Percentiles rank a stretch among this genome's conserved stretches.
Evolutionary conservation across 2,329 filamentous ascomycete species (phyloP).

Genomic region (Aquanectria penicillioides): DNA sequence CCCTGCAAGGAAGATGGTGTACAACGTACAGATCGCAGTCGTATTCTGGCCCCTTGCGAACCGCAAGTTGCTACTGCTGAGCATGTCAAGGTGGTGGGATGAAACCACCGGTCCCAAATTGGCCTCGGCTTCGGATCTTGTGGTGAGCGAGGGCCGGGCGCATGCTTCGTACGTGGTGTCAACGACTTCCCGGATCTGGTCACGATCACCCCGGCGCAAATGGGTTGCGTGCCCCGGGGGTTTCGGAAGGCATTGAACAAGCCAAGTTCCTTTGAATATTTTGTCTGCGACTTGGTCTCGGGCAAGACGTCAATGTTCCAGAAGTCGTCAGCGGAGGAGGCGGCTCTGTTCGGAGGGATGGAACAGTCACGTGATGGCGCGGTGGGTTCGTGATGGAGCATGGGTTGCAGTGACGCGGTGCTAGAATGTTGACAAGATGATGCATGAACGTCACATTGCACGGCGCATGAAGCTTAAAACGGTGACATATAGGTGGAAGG

Average conservation of each 20-base stretch:
- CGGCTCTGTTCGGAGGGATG: slow-evolving; percentile 17
- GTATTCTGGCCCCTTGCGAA: no score
- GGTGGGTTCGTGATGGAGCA: slow-evolving; percentile 14
- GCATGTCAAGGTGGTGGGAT: slow-evolving; percentile 14
- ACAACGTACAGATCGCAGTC: background rate
- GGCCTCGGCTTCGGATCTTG: slow-evolving; percentile 20
- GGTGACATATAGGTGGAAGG: background rate
- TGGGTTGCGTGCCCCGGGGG: slow-evolving; percentile 24
- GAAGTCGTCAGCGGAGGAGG: slow-evolving; percentile 1
- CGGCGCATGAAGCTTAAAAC: background rate
- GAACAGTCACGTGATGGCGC: slow-evolving; percentile 35
- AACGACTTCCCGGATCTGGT: background rate
- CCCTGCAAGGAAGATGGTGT: background rate
- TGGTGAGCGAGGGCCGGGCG: slow-evolving; percentile 14
- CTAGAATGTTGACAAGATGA: background rate
- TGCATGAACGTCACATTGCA: slow-evolving; percentile 19
- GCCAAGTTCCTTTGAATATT: background rate
- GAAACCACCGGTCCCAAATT: slow-evolving; percentile 25
- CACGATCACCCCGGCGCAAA: slow-evolving; percentile 11
- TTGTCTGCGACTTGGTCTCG: slow-evolving; percentile 28
- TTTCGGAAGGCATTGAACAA: slow-evolving; percentile 2
- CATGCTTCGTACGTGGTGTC: slow-evolving; percentile 1
- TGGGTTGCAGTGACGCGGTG: slow-evolving; percentile 21
- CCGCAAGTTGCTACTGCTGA: background rate
- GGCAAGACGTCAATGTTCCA: slow-evolving; percentile 11